Conservation (phyloP, 2,329 filamentous ascomycete species). For the Myotisia sp. region DNA sequence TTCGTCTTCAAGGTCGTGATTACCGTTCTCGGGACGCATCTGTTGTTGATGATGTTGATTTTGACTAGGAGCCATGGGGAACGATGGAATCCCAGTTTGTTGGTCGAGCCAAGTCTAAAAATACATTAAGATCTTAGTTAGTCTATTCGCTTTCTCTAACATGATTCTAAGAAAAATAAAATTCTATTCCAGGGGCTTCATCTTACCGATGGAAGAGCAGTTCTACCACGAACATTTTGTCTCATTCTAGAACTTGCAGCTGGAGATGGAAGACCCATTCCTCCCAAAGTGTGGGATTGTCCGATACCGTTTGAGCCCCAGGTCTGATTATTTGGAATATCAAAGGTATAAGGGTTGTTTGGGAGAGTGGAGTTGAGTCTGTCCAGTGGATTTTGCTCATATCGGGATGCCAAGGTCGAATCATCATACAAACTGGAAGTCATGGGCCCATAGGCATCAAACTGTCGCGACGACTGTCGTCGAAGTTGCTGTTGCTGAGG, state of each 20-base stretch:
- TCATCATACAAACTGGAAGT: conserved; percentile 60
- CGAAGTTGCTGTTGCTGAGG: conserved; percentile 50
- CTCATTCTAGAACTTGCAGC: conserved; percentile 43
- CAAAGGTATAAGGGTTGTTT: conserved; percentile 51
- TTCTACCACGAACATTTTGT: conserved; percentile 40
- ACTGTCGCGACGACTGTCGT: conserved; percentile 61
- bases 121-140: too few species aligned
- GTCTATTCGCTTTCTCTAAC: conserved; percentile 1
- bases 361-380: conserved; percentile 45
- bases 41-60: conserved; percentile 28
- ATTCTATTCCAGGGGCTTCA: not conserved
- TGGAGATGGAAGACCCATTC: conserved; percentile 40
- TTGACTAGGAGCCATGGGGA: conserved; percentile 30
- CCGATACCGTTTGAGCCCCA: conserved; percentile 68
- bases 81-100: conserved; percentile 35
- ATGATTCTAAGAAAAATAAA: not conserved
- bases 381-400: conserved; percentile 42
- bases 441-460: conserved; percentile 58
- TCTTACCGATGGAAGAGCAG: conserved; percentile 61
- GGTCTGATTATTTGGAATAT: conserved; percentile 53
- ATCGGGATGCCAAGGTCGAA: conserved; percentile 36
- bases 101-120: conserved; percentile 50
- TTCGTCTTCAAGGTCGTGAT: conserved; percentile 49
- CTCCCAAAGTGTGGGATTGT: conserved; percentile 50
- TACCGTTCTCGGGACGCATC: conserved; percentile 29